These are phyloP conservation scores for Pseudozyma hubeiensis DNA, from an alignment of 1,284 basidiomycete genomes.

Conservation along the genomic window DNA sequence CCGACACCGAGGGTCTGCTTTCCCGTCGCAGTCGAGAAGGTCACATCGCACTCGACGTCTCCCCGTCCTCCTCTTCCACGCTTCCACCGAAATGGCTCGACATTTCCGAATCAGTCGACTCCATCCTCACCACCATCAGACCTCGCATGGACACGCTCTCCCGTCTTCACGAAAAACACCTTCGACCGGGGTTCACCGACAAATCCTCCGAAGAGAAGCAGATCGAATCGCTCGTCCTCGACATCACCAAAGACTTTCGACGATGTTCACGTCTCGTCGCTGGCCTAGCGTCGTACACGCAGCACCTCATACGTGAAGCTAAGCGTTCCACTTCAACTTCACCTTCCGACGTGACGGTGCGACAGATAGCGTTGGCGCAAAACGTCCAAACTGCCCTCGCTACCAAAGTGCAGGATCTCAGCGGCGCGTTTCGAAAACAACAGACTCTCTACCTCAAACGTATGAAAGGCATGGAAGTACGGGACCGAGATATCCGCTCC, in stretches of 20 bases:
- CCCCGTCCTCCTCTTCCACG: slow-evolving; percentile 2
- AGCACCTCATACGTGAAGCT: slow-evolving; percentile 73
- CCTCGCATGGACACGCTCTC: slow-evolving; percentile 77
- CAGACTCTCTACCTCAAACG: slow-evolving; percentile 97
- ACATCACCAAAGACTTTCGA: slow-evolving; percentile 77
- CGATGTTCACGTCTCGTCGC: slow-evolving; percentile 54
- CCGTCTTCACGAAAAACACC: slow-evolving; percentile 93
- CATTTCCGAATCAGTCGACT: slow-evolving; percentile 59
- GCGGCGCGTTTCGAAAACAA: slow-evolving; percentile 93
- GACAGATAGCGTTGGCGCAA: slow-evolving; percentile 74
- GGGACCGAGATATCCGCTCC: slow-evolving; percentile 55
- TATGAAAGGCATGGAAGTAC: slow-evolving; percentile 73
- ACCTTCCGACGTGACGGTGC: slow-evolving; percentile 52
- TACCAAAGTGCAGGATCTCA: slow-evolving; percentile 91
- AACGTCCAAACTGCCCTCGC: slow-evolving; percentile 98
- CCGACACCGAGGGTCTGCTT: slow-evolving; percentile 21
- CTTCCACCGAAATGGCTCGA: slow-evolving; percentile 68
- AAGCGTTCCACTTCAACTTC: slow-evolving; percentile 49
- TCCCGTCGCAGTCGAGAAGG: slow-evolving; percentile 20
- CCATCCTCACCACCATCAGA: slow-evolving; percentile 42
- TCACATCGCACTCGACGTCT: slow-evolving; percentile 20
- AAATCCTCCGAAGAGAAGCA: slow-evolving; percentile 90
- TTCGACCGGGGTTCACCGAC: slow-evolving; percentile 94
- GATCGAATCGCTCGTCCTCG: slow-evolving; percentile 85
- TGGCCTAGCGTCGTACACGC: slow-evolving; percentile 49